A percentile compares a stretch with the other conserved stretches of the same genome.
phyloP scores from a whole-genome alignment of 805 yeast species.

The Pichia occidentalis region DNA sequence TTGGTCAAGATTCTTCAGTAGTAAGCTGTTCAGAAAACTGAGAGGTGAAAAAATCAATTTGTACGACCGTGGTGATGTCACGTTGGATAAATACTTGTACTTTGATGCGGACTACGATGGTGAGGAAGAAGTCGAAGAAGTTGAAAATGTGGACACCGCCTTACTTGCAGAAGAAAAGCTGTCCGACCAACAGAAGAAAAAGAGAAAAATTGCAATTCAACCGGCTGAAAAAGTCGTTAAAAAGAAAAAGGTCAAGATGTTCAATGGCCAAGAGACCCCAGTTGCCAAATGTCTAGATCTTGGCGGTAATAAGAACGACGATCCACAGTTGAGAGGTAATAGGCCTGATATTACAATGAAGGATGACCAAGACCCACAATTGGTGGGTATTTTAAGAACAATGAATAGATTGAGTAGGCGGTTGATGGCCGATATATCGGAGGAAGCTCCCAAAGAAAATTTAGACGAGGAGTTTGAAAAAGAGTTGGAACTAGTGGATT shows the following conservation, averaged over 20 bases:
- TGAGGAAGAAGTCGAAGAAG: slow-evolving; percentile 33
- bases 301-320: slow-evolving; percentile 75
- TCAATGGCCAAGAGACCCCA: slow-evolving; percentile 33
- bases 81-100: slow-evolving; percentile 77
- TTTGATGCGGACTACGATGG: slow-evolving; percentile 53
- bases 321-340: slow-evolving; percentile 69
- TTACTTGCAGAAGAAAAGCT: slow-evolving; percentile 10
- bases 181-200: slow-evolving; percentile 5
- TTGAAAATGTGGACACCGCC: slow-evolving; percentile 29
- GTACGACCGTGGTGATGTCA: slow-evolving; percentile 74
- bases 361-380: slow-evolving; percentile 54
- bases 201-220: slow-evolving; percentile 11
- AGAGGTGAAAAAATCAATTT: slow-evolving; percentile 80
- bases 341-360: slow-evolving; percentile 87
- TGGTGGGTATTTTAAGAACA: slow-evolving; percentile 70
- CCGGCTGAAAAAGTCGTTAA: slow-evolving; percentile 21
- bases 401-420: slow-evolving; percentile 85
- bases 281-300: slow-evolving; percentile 73
- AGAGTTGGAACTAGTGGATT: slow-evolving; percentile 45
- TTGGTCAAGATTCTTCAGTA: slow-evolving; percentile 93
- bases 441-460: slow-evolving; percentile 32
- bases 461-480: slow-evolving; percentile 35
- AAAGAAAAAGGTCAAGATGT: slow-evolving; percentile 29
- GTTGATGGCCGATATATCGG: slow-evolving; percentile 56
- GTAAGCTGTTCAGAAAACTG: slow-evolving; percentile 77